Percentiles rank a stretch among this genome's conserved stretches.
phyloP scores from a whole-genome alignment of 768 basidiomycete genomes.

The Gloeopeniophorella convolvens region DNA sequence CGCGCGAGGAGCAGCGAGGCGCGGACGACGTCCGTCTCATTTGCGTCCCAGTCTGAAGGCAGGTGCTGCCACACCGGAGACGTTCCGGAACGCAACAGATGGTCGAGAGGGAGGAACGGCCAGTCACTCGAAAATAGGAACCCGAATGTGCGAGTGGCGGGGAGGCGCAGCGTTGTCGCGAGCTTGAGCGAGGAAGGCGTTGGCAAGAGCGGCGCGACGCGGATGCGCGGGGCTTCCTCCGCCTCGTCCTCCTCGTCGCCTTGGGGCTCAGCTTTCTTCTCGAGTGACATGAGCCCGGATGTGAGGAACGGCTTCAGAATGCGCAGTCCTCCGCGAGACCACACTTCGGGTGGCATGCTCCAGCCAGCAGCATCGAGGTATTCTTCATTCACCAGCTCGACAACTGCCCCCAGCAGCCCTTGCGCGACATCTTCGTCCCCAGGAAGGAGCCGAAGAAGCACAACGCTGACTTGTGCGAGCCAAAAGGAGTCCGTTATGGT shows the following conservation, averaged over 20 bases:
- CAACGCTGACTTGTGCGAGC: conserved; percentile 58
- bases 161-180: conserved; percentile 49
- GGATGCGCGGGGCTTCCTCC: conserved; percentile 19
- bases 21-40: conserved; percentile 72
- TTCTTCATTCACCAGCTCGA: conserved; percentile 32
- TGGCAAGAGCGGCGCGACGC: conserved; percentile 44
- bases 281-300: conserved; percentile 38
- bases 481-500: conserved; percentile 51
- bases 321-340: conserved; percentile 45
- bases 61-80: conserved; percentile 62
- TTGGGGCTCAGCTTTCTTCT: too few relatives aligned
- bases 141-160: conserved; percentile 26
- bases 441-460: conserved; percentile 50
- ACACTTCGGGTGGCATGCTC: conserved; percentile 35
- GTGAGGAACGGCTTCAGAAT: conserved; percentile 56
- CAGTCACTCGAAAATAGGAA: conserved; percentile 57
- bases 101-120: conserved; percentile 61
- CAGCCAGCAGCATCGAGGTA: conserved; percentile 37
- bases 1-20: conserved; percentile 58
- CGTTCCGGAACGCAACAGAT: conserved; percentile 74
- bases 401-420: conserved; percentile 36
- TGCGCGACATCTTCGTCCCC: conserved; percentile 67
- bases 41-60: conserved; percentile 68
- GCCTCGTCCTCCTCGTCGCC: background rate
- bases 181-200: conserved; percentile 50